A percentile compares a stretch with the other conserved stretches of the same genome.
phyloP scores from a whole-genome alignment of 805 yeast species.

The Wickerhamiella hasegawae region DNA sequence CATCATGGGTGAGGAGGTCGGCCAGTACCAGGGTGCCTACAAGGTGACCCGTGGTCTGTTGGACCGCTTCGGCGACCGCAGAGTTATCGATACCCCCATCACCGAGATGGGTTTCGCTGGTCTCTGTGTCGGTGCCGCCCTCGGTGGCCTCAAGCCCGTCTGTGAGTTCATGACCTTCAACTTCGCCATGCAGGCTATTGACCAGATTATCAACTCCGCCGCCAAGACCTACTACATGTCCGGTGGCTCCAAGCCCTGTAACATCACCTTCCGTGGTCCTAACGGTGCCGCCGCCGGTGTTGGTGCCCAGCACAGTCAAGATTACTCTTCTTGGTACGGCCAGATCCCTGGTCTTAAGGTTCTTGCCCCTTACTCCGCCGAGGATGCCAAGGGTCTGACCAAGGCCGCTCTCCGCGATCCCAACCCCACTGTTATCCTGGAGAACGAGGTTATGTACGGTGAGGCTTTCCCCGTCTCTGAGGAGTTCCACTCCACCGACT shows the following conservation, averaged over 20 bases:
- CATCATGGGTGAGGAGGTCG: slow-evolving; percentile 98
- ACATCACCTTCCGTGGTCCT: slow-evolving; percentile 97
- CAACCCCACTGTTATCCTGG: slow-evolving; percentile 90
- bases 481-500: slow-evolving; percentile 79
- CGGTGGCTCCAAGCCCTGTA: slow-evolving; percentile 96
- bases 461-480: slow-evolving; percentile 79
- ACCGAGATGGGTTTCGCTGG: slow-evolving; percentile 99
- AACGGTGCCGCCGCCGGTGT: slow-evolving; percentile 99
- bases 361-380: slow-evolving; percentile 85
- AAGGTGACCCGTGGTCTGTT: slow-evolving; percentile 89
- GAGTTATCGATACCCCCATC: slow-evolving; percentile 92
- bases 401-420: slow-evolving; percentile 98
- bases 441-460: slow-evolving; percentile 90
- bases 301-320: slow-evolving; percentile 98
- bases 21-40: slow-evolving; percentile 98
- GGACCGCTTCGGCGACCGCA: slow-evolving; percentile 87
- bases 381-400: slow-evolving; percentile 87
- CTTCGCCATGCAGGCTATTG: slow-evolving; percentile 99
- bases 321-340: slow-evolving; percentile 96
- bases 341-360: slow-evolving; percentile 97
- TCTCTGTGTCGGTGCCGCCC: slow-evolving; percentile 87
- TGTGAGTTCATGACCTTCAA: slow-evolving; percentile 98
- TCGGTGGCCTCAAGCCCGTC: slow-evolving; percentile 89
- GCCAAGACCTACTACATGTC: slow-evolving; percentile 99
- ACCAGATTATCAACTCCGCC: slow-evolving; percentile 95